phyloP scores from a whole-genome alignment of 1,284 basidiomycete genomes.

The Pseudomicrostroma phylloplanum region DNA sequence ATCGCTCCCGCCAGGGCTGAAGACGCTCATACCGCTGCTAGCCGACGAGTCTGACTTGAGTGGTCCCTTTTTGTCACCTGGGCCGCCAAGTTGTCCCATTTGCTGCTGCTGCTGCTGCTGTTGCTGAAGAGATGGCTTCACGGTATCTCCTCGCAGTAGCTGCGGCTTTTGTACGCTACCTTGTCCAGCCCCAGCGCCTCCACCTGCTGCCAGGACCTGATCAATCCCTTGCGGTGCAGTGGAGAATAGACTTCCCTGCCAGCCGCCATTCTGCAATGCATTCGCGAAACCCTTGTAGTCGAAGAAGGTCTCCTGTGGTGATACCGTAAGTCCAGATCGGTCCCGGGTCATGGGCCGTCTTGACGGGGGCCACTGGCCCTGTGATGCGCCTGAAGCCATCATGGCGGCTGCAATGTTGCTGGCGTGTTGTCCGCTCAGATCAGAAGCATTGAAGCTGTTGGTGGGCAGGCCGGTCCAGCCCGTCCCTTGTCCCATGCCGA shows the following conservation, averaged over 20 bases:
- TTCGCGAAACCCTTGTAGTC: conserved; percentile 18
- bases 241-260: conserved; percentile 23
- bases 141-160: conserved; percentile 8
- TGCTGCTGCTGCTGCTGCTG: background rate
- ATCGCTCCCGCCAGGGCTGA: conserved; percentile 33
- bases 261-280: background rate
- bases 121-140: conserved; percentile 3
- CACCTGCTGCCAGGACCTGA: background rate
- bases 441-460: conserved; percentile 16
- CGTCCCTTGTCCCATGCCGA: background rate
- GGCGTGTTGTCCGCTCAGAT: conserved; percentile 8
- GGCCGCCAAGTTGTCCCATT: too few relatives aligned
- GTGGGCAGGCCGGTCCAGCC: conserved; percentile 9
- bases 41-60: conserved; percentile 17
- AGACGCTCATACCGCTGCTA: conserved; percentile 16
- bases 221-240: conserved; percentile 19
- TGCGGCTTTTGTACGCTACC: conserved; percentile 2
- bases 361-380: background rate
- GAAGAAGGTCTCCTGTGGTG: conserved; percentile 35
- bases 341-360: conserved; percentile 28
- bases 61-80: conserved; percentile 19
- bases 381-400: background rate
- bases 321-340: conserved; percentile 40
- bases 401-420: background rate
- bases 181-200: background rate